Conservation (phyloP, 768 basidiomycete species). For the Zangia roseola region DNA sequence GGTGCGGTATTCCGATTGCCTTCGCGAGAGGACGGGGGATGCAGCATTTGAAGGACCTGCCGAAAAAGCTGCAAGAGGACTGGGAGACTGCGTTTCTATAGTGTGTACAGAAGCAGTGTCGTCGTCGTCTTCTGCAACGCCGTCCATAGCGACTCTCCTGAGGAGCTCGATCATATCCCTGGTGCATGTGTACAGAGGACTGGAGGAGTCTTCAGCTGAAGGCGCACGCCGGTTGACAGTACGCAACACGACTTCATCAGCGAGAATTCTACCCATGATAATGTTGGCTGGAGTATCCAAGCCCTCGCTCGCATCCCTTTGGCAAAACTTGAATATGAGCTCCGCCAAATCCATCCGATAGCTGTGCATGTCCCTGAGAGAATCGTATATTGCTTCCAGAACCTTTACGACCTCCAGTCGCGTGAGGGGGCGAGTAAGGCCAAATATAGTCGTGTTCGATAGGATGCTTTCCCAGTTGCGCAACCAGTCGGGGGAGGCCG, state of each 20-base stretch:
- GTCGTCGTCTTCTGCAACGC: conserved; percentile 40
- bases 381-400: conserved; percentile 58
- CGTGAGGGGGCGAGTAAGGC: conserved; percentile 47
- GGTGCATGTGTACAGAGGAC: conserved; percentile 13
- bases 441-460: conserved; percentile 45
- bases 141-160: conserved; percentile 37
- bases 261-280: conserved; percentile 57
- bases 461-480: conserved; percentile 62
- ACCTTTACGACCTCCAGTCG: conserved; percentile 55
- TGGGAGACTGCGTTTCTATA: conserved; percentile 39
- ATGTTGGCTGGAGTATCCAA: conserved; percentile 30
- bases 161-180: conserved; percentile 41
- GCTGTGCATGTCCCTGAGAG: conserved; percentile 64
- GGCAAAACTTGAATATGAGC: conserved; percentile 54
- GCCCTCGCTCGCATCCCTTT: conserved; percentile 29
- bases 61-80: conserved; percentile 25
- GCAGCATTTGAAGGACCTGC: conserved; percentile 35
- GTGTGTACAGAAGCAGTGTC: conserved; percentile 41
- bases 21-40: conserved; percentile 57
- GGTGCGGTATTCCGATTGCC: conserved; percentile 53
- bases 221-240: conserved; percentile 39
- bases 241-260: conserved; percentile 64
- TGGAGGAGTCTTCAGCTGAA: conserved; percentile 8
- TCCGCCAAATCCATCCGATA: conserved; percentile 58
- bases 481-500: conserved; percentile 72